Conservation (phyloP, 495 filamentous ascomycete species). For the Viridothelium virens region DNA sequence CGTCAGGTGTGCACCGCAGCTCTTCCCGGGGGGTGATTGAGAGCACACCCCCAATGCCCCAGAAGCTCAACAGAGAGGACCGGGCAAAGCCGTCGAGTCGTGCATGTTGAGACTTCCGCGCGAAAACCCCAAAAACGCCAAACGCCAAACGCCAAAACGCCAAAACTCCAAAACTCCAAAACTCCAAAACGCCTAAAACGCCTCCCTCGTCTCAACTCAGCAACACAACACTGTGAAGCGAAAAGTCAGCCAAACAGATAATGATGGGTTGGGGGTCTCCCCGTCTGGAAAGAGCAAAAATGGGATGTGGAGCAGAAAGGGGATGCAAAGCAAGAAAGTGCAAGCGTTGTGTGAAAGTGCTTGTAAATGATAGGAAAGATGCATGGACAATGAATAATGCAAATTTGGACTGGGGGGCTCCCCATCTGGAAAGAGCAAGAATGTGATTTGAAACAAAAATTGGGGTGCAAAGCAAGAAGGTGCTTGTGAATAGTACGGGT, state of each 20-base stretch:
- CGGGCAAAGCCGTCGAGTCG: constrained; percentile 1
- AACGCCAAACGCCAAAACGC: constrained; percentile 3
- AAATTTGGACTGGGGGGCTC: not conserved
- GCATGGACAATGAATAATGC: not conserved
- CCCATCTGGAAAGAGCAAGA: not conserved
- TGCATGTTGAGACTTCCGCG: constrained; percentile 3
- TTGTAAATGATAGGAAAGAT: not conserved
- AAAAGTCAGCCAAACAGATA: not conserved
- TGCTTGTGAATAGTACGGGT: not conserved
- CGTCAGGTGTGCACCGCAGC: not conserved
- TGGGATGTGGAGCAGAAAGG: not conserved
- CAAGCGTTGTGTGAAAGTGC: not conserved
- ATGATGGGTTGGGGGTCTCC: not conserved
- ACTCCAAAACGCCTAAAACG: not conserved
- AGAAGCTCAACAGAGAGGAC: constrained; percentile 1
- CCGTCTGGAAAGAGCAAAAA: not conserved
- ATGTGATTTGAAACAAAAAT: not conserved
- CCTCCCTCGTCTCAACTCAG: not conserved
- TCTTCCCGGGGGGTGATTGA: constrained; percentile 2
- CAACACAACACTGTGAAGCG: not conserved
- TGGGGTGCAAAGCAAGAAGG: not conserved
- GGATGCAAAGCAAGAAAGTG: not conserved
- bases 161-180: not conserved
- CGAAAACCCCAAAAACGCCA: not conserved
- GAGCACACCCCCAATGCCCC: constrained; percentile 6